Evolutionary conservation across 345 rosid species (phyloP), one percentile per base, ranked within the genome.

Genomic region (Bruguiera parviflora): DNA sequence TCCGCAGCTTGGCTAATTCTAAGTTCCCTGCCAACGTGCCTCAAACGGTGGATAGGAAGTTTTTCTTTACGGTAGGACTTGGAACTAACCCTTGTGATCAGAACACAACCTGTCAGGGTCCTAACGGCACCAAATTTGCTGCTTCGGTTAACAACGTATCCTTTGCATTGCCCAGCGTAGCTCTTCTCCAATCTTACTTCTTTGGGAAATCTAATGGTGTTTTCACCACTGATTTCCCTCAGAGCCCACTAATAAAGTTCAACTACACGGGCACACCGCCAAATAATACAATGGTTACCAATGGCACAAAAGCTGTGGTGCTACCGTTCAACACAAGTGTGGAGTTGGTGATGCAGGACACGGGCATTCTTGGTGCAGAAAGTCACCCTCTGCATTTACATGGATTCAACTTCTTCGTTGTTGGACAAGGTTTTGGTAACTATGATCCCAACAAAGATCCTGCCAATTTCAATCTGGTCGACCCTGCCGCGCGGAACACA

Each of bases 81-180:
- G 78, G 78, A 53, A 65, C 71, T 22, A 20, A 9, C 8, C 74
- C 78, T 5, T 75, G 78, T 21, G 66, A 69, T 3, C n/a, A 31
- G 10, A 75, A 70, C 51, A 75, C 70, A 53, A 75, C 70, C 20
- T 75, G 78, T 39, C 78, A 75, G 63, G 78, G 78, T 20, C 78
- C 78, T 0, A 75, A 75, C 65, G 64, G 28, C 7, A 75, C 78
- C 6, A 75, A 75, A 51, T 75, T 75, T 49, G 66, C 78, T 33
- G 78, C 73, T 27, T 64, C 78, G 1, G 22, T 75, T 19, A 75
- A 75, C 64, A 75, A 75, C 27, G 65, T 69, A 1, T 75, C 78
- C 0, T 75, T 75, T 27, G 33, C 16, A 15, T n/a, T 75, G 33
- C 78, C 78, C 2, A 39, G 73, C 19, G 56, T 58, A 5, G 65